Evolutionary conservation across 352 stramenopile genomes (phyloP), one percentile per base, ranked within the genome.

Genomic region (Globisporangium paroecandrum): DNA sequence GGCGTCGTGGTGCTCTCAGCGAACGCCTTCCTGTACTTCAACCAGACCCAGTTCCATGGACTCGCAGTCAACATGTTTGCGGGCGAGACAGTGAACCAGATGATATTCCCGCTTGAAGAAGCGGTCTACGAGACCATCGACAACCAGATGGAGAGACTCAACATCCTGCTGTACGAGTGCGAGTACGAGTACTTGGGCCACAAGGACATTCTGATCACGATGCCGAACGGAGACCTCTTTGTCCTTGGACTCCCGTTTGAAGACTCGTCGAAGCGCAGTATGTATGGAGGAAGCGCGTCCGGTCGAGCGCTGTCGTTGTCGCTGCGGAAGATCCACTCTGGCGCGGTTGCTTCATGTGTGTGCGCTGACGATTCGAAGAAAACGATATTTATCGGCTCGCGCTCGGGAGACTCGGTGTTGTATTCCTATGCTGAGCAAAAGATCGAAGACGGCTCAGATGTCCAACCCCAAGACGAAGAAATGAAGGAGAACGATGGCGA

Each of bases 11-110:
- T 96, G 13, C 73, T 94, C 24, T 89, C 86, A 2, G 79, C 87
- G 8, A 93, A 94, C 47, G 86, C 88, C 8, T 81, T 96, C 34
- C 68, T 96, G 15, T 96, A 96, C 62, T 96, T 92, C 65, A 96
- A 96, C 69, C 88, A 96, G 67, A 96, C 87, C 4, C 85, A 93
- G 74, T 94, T 94, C 68, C 77, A 91, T 58, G 88, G 88, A 1
- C 64, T 92, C 13, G 81, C 82, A 0, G 86, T 82, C 5, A 96
- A 90, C 41, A 64, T 82, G 6, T 93, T 94, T 69, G 86, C 88
- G 0, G 76, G 73, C 15, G 87, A 90, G 58, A 94, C 85, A 2
- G 83, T 94, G 47, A 93, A 91, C 65, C 77, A 87, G 25, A 66
- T 81, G 1, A 78, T 91, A 0, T 93, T 90, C 34, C 82, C 86